Evolutionary conservation across 192 early-diverging fungal species (phyloP).

Genomic region (Backusella tuberculispora): DNA sequence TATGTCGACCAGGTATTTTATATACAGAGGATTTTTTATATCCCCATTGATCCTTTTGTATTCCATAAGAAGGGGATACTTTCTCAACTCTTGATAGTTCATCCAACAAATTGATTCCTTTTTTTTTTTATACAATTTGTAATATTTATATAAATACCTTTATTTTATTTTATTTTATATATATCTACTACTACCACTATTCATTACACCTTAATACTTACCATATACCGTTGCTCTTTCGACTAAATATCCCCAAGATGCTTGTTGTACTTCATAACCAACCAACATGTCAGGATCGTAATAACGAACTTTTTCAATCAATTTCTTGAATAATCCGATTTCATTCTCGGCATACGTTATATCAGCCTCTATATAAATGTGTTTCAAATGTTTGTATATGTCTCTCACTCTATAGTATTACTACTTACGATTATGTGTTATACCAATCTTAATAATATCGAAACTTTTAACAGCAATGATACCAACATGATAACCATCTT

Average conservation of each 20-base stretch:
- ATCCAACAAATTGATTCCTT: conserved; percentile 37
- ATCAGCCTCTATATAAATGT: conserved; percentile 40
- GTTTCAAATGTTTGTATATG: conserved; percentile 12
- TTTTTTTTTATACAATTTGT: not conserved
- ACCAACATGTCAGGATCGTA: conserved; percentile 87
- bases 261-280: conserved; percentile 85
- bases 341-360: conserved; percentile 56
- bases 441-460: conserved; percentile 35
- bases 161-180: not conserved
- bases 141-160: not conserved
- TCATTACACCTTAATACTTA: conserved; percentile 25
- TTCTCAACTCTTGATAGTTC: conserved; percentile 30
- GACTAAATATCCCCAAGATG: conserved; percentile 91
- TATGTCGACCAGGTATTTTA: conserved; percentile 73
- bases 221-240: conserved; percentile 33
- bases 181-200: not conserved
- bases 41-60: conserved; percentile 52
- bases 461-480: conserved; percentile 49
- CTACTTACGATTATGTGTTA: conserved; percentile 18
- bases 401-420: not conserved
- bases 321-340: conserved; percentile 54
- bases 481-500: conserved; percentile 44
- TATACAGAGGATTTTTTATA: conserved; percentile 66
- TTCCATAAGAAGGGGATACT: not conserved
- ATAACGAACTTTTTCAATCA: conserved; percentile 58